Conservation (phyloP, 1,284 basidiomycete genomes). For the Flammula alnicola region DNA sequence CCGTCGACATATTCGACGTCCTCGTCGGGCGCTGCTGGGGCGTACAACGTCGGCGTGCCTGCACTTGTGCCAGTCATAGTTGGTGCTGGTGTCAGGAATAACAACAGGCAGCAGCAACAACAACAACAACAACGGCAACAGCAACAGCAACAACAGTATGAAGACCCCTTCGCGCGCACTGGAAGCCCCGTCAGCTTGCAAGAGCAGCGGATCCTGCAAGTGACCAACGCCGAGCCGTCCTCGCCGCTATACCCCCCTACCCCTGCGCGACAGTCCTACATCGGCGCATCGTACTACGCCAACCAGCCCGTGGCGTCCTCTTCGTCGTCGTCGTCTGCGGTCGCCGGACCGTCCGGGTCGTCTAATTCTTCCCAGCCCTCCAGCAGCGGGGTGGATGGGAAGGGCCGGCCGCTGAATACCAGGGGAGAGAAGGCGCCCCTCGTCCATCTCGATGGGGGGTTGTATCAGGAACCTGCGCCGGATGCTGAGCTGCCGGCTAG, state of each 20-base stretch:
- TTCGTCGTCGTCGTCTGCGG: constrained; percentile 5
- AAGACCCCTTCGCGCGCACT: constrained; percentile 27
- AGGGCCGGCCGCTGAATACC: constrained; percentile 32
- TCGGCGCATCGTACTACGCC: constrained; percentile 4
- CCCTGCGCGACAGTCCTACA: neutral
- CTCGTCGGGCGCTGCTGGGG: constrained; percentile 10
- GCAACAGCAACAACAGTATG: constrained; percentile 16
- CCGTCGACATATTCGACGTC: constrained; percentile 12
- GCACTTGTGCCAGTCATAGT: constrained; percentile 15
- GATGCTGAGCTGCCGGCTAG: constrained; percentile 13
- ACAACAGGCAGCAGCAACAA: constrained; percentile 1
- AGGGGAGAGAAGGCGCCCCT: constrained; percentile 31
- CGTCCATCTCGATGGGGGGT: constrained; percentile 39
- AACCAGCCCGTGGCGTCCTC: constrained; percentile 13
- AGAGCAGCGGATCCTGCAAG: constrained; percentile 34
- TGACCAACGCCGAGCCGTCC: constrained; percentile 34
- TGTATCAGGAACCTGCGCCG: constrained; percentile 25
- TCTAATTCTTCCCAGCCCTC: no score
- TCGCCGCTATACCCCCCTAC: constrained; percentile 5
- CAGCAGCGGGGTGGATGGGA: constrained; percentile 31
- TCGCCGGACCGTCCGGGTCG: no score
- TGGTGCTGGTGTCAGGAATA: constrained; percentile 6
- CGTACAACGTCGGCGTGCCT: constrained; percentile 12
- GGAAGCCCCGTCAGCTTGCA: constrained; percentile 37
- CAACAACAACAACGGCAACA: constrained; percentile 5